Evolutionary conservation across 73 alveolate genomes (phyloP).

Genomic region (Tetrahymena malaccensis): DNA sequence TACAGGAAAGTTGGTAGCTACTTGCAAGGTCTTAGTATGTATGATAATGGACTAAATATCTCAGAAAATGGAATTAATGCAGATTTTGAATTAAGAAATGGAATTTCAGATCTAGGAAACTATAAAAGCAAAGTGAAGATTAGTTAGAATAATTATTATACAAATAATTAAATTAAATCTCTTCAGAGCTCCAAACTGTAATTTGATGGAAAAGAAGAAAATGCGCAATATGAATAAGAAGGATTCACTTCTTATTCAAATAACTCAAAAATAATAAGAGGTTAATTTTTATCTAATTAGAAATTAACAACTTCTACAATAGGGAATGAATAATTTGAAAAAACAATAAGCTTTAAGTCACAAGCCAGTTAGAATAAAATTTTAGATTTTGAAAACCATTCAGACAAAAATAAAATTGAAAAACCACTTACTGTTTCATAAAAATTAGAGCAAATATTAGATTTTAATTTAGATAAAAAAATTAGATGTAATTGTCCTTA

Average conservation of each 20-base stretch:
- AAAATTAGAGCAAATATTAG: background rate
- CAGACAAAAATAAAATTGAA: background rate
- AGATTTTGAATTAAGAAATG: background rate
- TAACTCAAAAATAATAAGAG: background rate
- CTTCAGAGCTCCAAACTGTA: background rate
- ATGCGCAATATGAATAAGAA: background rate
- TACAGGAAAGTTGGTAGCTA: no score
- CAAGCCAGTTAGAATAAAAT: background rate
- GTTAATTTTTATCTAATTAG: background rate
- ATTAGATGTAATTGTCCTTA: background rate
- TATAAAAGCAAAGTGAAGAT: no score
- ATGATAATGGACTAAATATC: no score
- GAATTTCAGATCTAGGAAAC: background rate
- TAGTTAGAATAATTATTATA: no score
- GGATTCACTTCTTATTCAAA: background rate
- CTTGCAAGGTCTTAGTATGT: no score
- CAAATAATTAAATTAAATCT: no score
- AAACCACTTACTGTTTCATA: background rate
- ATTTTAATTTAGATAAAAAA: background rate
- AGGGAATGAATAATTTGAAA: background rate
- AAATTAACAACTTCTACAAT: background rate
- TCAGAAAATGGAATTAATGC: no score
- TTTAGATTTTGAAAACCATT: background rate
- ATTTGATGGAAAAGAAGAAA: background rate
- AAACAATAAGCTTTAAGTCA: background rate